A percentile compares a stretch with the other conserved stretches of the same genome.
These are phyloP conservation scores for Daldinia loculata DNA, from an alignment of 495 filamentous ascomycete species.

Conservation along the genomic window DNA sequence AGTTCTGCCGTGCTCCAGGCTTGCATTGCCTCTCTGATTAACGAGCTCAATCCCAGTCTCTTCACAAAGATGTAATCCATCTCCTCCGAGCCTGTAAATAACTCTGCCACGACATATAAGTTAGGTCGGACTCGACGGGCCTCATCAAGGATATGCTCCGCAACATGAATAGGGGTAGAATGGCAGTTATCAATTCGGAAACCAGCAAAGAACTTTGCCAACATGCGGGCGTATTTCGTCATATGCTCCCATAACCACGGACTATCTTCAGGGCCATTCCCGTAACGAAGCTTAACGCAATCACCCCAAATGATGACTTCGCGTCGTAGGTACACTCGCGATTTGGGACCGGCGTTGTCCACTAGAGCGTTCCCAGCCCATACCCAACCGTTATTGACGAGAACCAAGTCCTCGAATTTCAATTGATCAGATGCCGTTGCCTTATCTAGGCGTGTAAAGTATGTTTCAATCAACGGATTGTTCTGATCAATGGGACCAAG, in stretches of 20 bases:
- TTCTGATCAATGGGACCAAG: conserved; percentile 77
- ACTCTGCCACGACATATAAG: conserved; percentile 90
- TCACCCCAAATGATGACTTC: conserved; percentile 99
- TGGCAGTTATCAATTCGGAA: conserved; percentile 99
- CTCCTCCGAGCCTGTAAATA: conserved; percentile 95
- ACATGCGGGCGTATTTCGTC: conserved; percentile 87
- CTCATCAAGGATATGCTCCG: conserved; percentile 92
- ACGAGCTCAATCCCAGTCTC: conserved; percentile 83
- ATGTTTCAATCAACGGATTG: conserved; percentile 89
- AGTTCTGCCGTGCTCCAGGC: conserved; percentile 94
- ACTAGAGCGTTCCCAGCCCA: conserved; percentile 95
- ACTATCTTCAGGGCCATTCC: conserved; percentile 78
- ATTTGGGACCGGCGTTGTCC: conserved; percentile 90
- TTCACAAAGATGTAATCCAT: conserved; percentile 97
- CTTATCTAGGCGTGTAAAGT: conserved; percentile 89
- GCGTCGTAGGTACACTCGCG: conserved; percentile 87
- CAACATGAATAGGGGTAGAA: conserved; percentile 92
- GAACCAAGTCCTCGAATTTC: conserved; percentile 75
- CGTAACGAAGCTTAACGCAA: conserved; percentile 97
- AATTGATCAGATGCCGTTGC: conserved; percentile 83
- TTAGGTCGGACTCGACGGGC: conserved; percentile 88
- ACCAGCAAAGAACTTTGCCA: conserved; percentile 94
- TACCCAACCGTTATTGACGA: conserved; percentile 98
- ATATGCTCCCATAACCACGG: conserved; percentile 97
- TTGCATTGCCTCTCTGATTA: conserved; percentile 98